A percentile compares a stretch with the other conserved stretches of the same genome.
Evolutionary conservation across 768 basidiomycete genomes (phyloP).

Genomic region (Goffeauzyma gilvescens): DNA sequence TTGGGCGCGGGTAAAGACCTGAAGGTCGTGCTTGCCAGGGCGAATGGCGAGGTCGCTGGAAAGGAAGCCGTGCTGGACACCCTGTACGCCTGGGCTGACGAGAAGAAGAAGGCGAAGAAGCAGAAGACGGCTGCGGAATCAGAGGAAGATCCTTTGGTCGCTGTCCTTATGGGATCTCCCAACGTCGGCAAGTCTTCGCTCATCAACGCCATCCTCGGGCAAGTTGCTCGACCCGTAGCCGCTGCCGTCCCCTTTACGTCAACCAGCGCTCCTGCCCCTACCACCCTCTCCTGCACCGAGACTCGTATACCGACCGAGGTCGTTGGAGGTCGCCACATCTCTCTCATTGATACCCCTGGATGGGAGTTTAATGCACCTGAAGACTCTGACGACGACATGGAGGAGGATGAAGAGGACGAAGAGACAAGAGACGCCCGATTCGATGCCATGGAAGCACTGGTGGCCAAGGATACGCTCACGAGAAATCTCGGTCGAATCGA

Average conservation of each 20-base stretch:
- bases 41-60: slow-evolving; percentile 17
- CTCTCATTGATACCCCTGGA: slow-evolving; percentile 77
- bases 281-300: slow-evolving; percentile 62
- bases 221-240: slow-evolving; percentile 38
- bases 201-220: slow-evolving; percentile 54
- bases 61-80: slow-evolving; percentile 17
- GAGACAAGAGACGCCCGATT: slow-evolving; percentile 23
- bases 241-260: slow-evolving; percentile 38
- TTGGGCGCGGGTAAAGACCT: slow-evolving; percentile 4
- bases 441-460: slow-evolving; percentile 26
- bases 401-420: slow-evolving; percentile 19
- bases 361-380: slow-evolving; percentile 38
- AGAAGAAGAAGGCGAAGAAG: slow-evolving; percentile 14
- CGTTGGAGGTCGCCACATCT: slow-evolving; percentile 42
- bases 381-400: slow-evolving; percentile 24
- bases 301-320: too few relatives aligned
- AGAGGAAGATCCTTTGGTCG: slow-evolving; percentile 40
- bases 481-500: slow-evolving; percentile 67
- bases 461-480: slow-evolving; percentile 52
- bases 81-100: slow-evolving; percentile 14
- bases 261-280: slow-evolving; percentile 41
- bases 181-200: slow-evolving; percentile 77
- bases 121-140: slow-evolving; percentile 32
- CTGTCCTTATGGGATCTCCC: slow-evolving; percentile 65
- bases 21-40: slow-evolving; percentile 44